phyloP scores from a whole-genome alignment of 345 rosid genomes.

The Sonneratia caseolaris region DNA sequence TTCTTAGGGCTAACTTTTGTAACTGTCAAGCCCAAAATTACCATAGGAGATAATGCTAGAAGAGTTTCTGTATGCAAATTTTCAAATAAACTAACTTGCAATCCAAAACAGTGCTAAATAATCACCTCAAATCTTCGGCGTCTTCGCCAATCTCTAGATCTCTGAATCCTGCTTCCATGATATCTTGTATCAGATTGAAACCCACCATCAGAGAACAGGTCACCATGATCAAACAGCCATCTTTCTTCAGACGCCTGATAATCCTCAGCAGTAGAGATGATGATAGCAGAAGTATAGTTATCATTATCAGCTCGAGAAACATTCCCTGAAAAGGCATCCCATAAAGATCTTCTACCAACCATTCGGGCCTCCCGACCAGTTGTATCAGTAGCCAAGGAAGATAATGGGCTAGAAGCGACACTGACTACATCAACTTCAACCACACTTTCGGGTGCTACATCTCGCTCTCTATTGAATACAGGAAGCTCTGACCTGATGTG shows the following conservation, averaged over 20 bases:
- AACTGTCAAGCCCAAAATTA: background rate
- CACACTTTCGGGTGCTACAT: slow-evolving; percentile 27
- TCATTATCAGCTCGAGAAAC: slow-evolving; percentile 34
- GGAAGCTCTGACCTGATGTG: slow-evolving; percentile 44
- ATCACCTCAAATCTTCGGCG: slow-evolving; percentile 59
- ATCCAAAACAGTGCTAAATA: slow-evolving; percentile 2
- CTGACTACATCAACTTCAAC: slow-evolving; percentile 42
- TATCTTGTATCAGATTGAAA: slow-evolving; percentile 34
- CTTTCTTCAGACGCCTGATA: slow-evolving; percentile 35
- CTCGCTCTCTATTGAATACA: slow-evolving; percentile 34
- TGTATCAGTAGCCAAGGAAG: slow-evolving; percentile 29
- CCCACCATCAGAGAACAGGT: slow-evolving; percentile 32
- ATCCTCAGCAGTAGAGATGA: slow-evolving; percentile 38
- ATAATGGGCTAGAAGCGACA: slow-evolving; percentile 37
- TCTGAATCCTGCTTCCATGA: slow-evolving; percentile 37
- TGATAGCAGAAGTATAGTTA: slow-evolving; percentile 20
- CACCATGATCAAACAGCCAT: slow-evolving; percentile 46
- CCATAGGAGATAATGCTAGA: background rate
- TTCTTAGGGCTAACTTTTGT: background rate
- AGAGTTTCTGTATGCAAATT: background rate
- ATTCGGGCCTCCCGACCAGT: slow-evolving; percentile 35
- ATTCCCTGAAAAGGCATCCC: slow-evolving; percentile 53
- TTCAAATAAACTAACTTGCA: background rate
- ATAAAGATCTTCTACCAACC: slow-evolving; percentile 40
- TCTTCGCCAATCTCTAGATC: slow-evolving; percentile 36